Evolutionary conservation across 2,329 filamentous ascomycete genomes (phyloP), one percentile per base, ranked within the genome.

Genomic region (Calonectria pauciramosa): DNA sequence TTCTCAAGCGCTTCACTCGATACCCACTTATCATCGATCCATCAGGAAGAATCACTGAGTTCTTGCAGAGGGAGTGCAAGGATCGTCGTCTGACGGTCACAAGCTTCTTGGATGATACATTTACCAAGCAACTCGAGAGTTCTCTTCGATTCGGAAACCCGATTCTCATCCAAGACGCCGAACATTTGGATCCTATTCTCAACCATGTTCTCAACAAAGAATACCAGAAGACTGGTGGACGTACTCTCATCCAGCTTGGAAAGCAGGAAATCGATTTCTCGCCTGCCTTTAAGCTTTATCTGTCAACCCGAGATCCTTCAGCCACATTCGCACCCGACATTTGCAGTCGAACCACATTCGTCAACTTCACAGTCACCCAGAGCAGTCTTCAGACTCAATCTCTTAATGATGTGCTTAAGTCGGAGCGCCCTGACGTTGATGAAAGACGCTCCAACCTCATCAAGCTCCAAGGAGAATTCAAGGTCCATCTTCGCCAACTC

Each of bases 261-360:
- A 98, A 97, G 86, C 97, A 99, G 86, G 96, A 99, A 86, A 99
- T 99, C 78, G 97, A 99, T 85, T 99, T 99, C 87, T 99, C 97
- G 66, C 96, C 97, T 1, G 93, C 96, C 0, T 99, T 99, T 90
- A 97, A 94, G 87, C 90, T 99, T 38, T 99, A 98, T 84, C 89
- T 99, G 49, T 98, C 96, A 0, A 99, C 97, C 2, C 91, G 96
- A 81, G 97, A 99, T 87, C 97, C 97, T 1, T 99, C 97, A 52
- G 96, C 97, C 32, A 95, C 94, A 10, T 99, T 99, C 84, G 93
- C 97, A 10, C 97, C 97, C 0, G 97, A 99, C 83, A 95, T 99
- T 77, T 99, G 97, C 92, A 98, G 96, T 89, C 92, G 97, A 82
- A 99, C 97, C 9, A 99, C 97, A 0, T 98, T 99, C 86, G 97